These are phyloP conservation scores for Ceratobasidium sp. DNA, from an alignment of 1,284 basidiomycete species.

Conservation along the genomic window DNA sequence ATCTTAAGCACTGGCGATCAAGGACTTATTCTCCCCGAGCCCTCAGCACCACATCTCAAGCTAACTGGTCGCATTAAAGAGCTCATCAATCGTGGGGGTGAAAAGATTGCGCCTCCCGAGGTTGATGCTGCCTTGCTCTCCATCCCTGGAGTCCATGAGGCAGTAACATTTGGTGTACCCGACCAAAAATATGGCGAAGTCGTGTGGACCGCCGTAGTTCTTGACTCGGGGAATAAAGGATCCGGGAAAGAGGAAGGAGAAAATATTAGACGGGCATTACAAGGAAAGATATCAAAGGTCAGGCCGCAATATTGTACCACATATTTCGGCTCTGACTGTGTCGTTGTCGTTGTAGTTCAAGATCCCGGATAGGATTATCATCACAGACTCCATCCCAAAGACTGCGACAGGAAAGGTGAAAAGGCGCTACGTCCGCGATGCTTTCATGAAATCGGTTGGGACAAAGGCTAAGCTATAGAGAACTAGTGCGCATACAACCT, in stretches of 20 bases:
- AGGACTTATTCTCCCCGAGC: conserved; percentile 63
- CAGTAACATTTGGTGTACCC: conserved; percentile 53
- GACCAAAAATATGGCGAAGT: conserved; percentile 50
- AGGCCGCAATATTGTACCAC: not conserved
- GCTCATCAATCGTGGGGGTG: conserved; percentile 68
- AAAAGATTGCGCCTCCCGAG: conserved; percentile 72
- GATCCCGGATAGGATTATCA: conserved; percentile 48
- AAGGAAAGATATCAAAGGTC: conserved; percentile 46
- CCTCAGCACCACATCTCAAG: conserved; percentile 54
- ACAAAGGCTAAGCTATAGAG: conserved; percentile 45
- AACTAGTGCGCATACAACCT: not conserved
- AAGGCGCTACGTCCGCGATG: conserved; percentile 48
- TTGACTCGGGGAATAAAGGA: conserved; percentile 40
- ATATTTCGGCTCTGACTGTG: not conserved
- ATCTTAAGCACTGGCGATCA: conserved; percentile 63
- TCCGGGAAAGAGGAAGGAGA: conserved; percentile 42
- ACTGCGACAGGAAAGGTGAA: conserved; percentile 50
- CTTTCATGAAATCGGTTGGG: conserved; percentile 46
- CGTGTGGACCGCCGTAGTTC: conserved; percentile 49
- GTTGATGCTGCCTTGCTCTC: conserved; percentile 57
- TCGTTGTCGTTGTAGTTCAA: conserved; percentile 46
- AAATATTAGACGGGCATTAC: conserved; percentile 46
- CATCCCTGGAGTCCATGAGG: conserved; percentile 59
- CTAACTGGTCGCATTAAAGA: conserved; percentile 66
- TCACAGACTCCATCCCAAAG: conserved; percentile 49